Base-by-base conservation (phyloP, 495 filamentous ascomycete species). In the Aspergillus mulundensis region DNA sequence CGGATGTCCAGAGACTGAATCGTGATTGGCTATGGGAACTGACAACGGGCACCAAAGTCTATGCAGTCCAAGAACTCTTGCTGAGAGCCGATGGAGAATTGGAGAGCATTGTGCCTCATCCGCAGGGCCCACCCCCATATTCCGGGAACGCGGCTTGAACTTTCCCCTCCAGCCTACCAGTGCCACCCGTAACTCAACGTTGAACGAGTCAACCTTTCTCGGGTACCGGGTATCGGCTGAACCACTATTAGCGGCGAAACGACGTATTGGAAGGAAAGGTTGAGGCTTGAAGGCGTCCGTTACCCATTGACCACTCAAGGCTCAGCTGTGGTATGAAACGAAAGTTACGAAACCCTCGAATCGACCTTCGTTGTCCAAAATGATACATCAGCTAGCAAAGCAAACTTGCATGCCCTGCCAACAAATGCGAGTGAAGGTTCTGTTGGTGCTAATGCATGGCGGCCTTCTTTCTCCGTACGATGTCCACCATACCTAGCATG, bases 321-420 rank as follows among this genome's bases (percentile, higher is more conserved):
- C 5, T 18, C 12, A 15, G 23, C 21, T 40, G 15, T 18, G 3
- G n/a, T 16, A 40, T 15, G n/a, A 12, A 40, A 6, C n/a, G 38
- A 14, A 15, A 14, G 34, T 36, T 15, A 40, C 21, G 8, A n/a
- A n/a, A n/a, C n/a, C n/a, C n/a, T 52, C 14, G 38, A 32, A 41
- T 52, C 15, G 23, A 36, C 57, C 19, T 14, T 32, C 16, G 20
- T 28, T 56, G 45, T 43, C 43, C 36, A 7, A 50, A 20, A 53
- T 61, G 63, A 66, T 54, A 62, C 60, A 62, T 66, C 60, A 61
- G 49, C 46, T 53, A 10, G 49, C 48, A 57, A 66, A 60, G 63
- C 60, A 62, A 65, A 60, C 55, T 58, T 57, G 54, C 63, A 58
- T 58, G 61, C 56, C 16, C 30, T 32, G 56, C 50, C 53, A 48